Percentiles rank a stretch among this genome's conserved stretches.
Evolutionary conservation across 768 basidiomycete genomes (phyloP).

Genomic region (Gloeopeniophorella convolvens): DNA sequence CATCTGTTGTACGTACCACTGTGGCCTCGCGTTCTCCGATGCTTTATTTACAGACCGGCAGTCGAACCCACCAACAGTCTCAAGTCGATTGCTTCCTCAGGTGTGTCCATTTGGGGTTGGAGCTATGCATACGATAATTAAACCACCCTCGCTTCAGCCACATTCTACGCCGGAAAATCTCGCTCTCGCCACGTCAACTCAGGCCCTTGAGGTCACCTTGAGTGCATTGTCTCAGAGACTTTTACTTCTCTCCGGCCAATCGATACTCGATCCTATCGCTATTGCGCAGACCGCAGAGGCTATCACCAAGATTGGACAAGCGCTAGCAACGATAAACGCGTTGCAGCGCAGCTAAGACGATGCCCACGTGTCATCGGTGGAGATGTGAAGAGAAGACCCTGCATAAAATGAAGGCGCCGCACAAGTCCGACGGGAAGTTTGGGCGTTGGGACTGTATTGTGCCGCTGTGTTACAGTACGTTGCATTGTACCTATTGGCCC

Average conservation of each 20-base stretch:
- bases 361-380: slow-evolving; percentile 2
- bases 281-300: slow-evolving; percentile 20
- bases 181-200: background rate
- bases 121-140: background rate
- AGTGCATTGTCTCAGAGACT: slow-evolving; percentile 13
- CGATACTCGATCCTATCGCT: slow-evolving; percentile 9
- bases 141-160: background rate
- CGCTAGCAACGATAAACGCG: slow-evolving; percentile 12
- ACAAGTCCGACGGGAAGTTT: background rate
- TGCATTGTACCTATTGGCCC: slow-evolving; percentile 9
- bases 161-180: background rate
- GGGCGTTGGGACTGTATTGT: slow-evolving; percentile 1
- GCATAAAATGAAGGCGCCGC: background rate
- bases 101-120: background rate
- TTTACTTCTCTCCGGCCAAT: slow-evolving; percentile 7
- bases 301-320: slow-evolving; percentile 18
- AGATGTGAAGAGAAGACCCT: slow-evolving; percentile 9
- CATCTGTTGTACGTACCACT: background rate
- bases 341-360: slow-evolving; percentile 11
- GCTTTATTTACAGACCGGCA: background rate
- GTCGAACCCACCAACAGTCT: background rate
- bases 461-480: slow-evolving; percentile 11
- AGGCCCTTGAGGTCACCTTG: slow-evolving; percentile 12
- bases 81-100: background rate
- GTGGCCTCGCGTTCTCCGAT: background rate